phyloP scores from a whole-genome alignment of 352 stramenopile species.

The Pythium brachiatum region DNA sequence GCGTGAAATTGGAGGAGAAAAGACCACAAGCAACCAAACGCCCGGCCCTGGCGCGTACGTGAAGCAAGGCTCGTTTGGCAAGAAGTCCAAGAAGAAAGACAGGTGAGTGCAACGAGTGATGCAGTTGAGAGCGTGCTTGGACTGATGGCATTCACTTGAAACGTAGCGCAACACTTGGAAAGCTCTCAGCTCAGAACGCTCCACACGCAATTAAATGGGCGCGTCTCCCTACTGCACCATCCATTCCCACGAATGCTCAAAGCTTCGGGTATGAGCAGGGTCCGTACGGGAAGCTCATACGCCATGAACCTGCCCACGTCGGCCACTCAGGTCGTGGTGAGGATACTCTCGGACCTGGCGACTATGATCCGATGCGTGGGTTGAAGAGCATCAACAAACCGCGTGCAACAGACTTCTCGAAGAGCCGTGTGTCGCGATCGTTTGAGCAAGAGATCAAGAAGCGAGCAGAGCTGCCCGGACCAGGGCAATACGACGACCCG shows the following conservation, averaged over 20 bases:
- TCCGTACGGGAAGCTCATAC: slow-evolving; percentile 67
- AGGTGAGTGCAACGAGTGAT: too few species aligned
- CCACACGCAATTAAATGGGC: slow-evolving; percentile 57
- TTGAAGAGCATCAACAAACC: slow-evolving; percentile 69
- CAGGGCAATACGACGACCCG: slow-evolving; percentile 54
- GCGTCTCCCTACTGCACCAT: slow-evolving; percentile 63
- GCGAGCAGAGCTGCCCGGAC: slow-evolving; percentile 52
- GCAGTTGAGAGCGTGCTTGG: too few species aligned
- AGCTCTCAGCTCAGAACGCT: slow-evolving; percentile 28
- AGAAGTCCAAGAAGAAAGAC: slow-evolving; percentile 41
- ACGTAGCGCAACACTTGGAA: slow-evolving; percentile 22
- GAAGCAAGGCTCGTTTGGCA: slow-evolving; percentile 47
- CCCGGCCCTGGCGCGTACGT: slow-evolving; percentile 61
- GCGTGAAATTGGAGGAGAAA: slow-evolving; percentile 32
- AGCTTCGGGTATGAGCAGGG: slow-evolving; percentile 81
- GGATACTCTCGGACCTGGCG: slow-evolving; percentile 63
- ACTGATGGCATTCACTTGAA: too few species aligned
- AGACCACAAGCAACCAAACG: slow-evolving; percentile 32
- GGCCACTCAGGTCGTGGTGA: slow-evolving; percentile 51
- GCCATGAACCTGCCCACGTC: slow-evolving; percentile 53
- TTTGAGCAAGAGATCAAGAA: slow-evolving; percentile 62
- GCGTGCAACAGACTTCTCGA: slow-evolving; percentile 66
- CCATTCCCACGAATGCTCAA: slow-evolving; percentile 65
- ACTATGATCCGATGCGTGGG: slow-evolving; percentile 67
- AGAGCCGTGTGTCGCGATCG: slow-evolving; percentile 54